Conservation (phyloP, 148 eudicot genomes). For the Cornus florida region DNA sequence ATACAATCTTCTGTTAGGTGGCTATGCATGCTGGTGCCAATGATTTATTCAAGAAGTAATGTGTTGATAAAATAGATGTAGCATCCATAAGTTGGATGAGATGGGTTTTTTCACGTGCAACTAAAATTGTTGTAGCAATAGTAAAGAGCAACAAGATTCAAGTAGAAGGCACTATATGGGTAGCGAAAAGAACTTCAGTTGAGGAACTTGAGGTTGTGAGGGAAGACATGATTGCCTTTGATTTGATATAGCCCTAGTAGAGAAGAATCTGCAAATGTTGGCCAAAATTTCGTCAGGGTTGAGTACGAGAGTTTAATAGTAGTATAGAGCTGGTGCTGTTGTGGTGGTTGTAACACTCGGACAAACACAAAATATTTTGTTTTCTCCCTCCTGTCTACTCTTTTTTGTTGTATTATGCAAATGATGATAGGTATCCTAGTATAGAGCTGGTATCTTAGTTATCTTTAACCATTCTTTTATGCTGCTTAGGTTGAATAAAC, state of each 20-base stretch:
- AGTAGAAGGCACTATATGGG: too few species aligned
- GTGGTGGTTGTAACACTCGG: background rate
- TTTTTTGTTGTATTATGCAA: background rate
- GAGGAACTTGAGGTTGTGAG: background rate
- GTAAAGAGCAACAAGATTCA: background rate
- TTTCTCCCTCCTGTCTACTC: background rate
- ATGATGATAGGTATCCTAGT: background rate
- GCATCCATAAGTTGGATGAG: too few species aligned
- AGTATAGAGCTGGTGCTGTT: background rate
- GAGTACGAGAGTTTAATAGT: background rate
- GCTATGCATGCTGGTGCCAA: background rate
- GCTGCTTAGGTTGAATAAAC: background rate
- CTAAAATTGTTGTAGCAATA: background rate
- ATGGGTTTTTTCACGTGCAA: background rate
- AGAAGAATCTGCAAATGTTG: background rate
- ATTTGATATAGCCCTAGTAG: background rate
- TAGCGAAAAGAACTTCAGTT: too few species aligned
- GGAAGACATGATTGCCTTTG: background rate
- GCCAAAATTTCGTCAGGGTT: background rate
- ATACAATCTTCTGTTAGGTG: background rate
- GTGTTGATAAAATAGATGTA: background rate
- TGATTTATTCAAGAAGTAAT: background rate
- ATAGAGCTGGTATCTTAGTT: too few species aligned
- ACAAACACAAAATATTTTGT: too few species aligned
- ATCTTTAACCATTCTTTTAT: background rate